Evolutionary conservation across 495 filamentous ascomycete genomes (phyloP).

Genomic region (Paragyromitra xinjiangensis): DNA sequence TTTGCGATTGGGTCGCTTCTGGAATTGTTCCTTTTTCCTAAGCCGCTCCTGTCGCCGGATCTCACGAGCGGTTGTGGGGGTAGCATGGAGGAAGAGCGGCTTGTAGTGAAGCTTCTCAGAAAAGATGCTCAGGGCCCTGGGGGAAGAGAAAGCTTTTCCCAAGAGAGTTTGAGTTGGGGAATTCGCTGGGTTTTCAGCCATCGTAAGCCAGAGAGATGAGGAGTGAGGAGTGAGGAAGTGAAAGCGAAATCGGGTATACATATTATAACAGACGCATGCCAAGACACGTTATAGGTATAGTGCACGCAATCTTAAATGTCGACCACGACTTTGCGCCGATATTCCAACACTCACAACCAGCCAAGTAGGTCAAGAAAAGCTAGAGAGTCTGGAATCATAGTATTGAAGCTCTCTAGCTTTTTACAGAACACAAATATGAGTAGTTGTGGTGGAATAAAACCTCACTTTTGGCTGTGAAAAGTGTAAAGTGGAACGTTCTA

Average conservation of each 20-base stretch:
- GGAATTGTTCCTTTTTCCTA: constrained; percentile 57
- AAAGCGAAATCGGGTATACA: neutral
- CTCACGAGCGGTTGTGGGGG: constrained; percentile 71
- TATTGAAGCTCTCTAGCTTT: no score
- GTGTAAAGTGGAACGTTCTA: no score
- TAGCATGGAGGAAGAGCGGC: constrained; percentile 79
- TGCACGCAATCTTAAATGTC: no score
- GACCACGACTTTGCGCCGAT: no score
- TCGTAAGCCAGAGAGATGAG: neutral
- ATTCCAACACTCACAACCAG: no score
- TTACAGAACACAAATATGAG: no score
- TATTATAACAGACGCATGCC: neutral
- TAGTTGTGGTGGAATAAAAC: no score
- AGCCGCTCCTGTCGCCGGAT: constrained; percentile 68
- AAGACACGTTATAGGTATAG: neutral
- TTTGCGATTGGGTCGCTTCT: constrained; percentile 61
- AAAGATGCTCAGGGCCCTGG: constrained; percentile 74
- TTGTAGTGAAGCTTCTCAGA: constrained; percentile 82
- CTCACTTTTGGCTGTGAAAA: no score
- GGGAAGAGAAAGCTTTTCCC: constrained; percentile 74
- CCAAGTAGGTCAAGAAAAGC: no score
- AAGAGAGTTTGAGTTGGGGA: constrained; percentile 65
- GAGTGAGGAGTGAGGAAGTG: neutral
- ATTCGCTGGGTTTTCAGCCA: constrained; percentile 1
- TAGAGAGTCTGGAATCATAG: no score